Conservation (phyloP, 225 moss, liverwort and hornwort species). For the Climacium dendroides region DNA sequence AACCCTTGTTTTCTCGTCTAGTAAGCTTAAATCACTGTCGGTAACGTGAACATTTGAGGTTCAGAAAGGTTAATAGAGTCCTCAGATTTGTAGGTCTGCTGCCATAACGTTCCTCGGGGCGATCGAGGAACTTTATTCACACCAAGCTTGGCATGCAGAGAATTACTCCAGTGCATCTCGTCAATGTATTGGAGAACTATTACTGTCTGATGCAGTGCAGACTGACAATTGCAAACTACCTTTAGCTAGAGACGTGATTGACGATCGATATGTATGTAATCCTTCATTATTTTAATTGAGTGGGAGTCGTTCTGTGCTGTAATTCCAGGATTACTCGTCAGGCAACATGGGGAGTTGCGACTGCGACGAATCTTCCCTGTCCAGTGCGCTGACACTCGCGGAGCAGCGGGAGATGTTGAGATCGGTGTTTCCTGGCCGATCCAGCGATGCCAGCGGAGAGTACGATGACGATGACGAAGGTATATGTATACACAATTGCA, state of each 20-base stretch:
- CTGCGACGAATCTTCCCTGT: constrained; percentile 35
- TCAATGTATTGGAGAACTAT: neutral
- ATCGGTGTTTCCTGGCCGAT: constrained; percentile 42
- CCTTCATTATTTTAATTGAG: neutral
- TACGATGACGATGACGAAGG: constrained; percentile 49
- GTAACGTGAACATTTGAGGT: neutral
- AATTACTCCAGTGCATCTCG: neutral
- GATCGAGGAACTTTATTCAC: neutral
- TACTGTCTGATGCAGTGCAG: neutral
- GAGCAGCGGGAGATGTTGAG: constrained; percentile 42
- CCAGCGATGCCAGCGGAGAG: constrained; percentile 36
- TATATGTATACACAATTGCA: neutral
- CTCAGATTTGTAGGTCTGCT: neutral
- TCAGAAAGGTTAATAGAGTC: neutral
- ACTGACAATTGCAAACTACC: neutral
- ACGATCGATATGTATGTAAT: neutral
- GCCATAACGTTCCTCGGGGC: neutral
- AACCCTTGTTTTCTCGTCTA: neutral
- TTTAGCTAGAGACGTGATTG: neutral
- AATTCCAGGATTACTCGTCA: constrained; percentile 22
- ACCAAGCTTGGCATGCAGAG: neutral
- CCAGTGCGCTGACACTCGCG: constrained; percentile 27
- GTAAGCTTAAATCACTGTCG: neutral
- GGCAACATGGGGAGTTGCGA: constrained; percentile 44
- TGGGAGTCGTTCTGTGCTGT: neutral